Evolutionary conservation across 352 stramenopile species (phyloP), one percentile per base, ranked within the genome.

Genomic region (Phytophthora pini): DNA sequence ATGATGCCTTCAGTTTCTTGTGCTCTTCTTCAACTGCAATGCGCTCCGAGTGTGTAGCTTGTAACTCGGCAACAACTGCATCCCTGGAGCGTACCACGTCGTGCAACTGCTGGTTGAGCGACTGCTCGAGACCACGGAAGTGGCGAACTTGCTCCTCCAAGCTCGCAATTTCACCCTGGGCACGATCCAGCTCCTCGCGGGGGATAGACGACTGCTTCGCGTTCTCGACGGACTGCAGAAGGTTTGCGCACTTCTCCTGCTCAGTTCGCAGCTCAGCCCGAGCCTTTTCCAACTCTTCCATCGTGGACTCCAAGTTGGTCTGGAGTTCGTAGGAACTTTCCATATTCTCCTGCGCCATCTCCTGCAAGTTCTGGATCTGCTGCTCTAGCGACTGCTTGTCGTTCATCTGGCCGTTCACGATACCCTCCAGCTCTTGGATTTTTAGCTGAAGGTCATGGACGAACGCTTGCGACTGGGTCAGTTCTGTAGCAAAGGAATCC

Each of bases 301-400:
- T 65, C 7, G 72, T 77, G 10, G 81, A 72, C 55, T 92, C 81
- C 9, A 87, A 63, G n/a, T 81, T 88, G 8, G 77, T 41, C 63
- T 92, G 81, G 3, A 87, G 56, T 43, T 93, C 84, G 38, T 80
- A 80, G 0, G 69, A 76, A 8, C 58, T 40, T 56, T 88, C 73
- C 68, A 88, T 76, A 50, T 68, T 87, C 38, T 92, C 81, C 50
- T 90, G 65, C 11, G 68, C 72, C 50, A 83, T 80, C 34, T 84
- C 81, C 39, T 89, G 80, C n/a, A 92, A 61, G 45, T 91, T 88
- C 53, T 78, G 72, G 43, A 91, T 58, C 58, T 90, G 79, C 24
- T 82, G 70, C 58, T 88, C 74, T 5, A 92, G 55, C 10, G 68
- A 71, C n/a, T 66, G 61, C 47, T 76, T 82, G 17, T 84, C 74